Evolutionary conservation across 2,329 filamentous ascomycete genomes (phyloP), one percentile per base, ranked within the genome.

Genomic region (Aphanocladium album): DNA sequence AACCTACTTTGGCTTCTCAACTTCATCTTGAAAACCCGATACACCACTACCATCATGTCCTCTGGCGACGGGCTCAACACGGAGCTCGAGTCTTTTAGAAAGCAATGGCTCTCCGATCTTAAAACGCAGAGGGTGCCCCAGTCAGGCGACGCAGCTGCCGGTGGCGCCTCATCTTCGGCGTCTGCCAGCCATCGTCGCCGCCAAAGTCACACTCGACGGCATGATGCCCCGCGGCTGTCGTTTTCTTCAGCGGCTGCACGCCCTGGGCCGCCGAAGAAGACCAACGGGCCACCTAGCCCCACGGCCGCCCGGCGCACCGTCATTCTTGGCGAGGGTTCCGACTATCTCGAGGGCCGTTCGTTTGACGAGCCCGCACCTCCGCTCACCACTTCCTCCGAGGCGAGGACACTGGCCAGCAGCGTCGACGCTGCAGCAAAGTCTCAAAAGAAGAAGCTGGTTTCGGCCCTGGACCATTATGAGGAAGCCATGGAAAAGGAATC

Each of bases 381-480:
- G 14, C 27, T 35, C n/a, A 23, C 27, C n/a, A 25, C 5, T 49
- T 65, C 46, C 60, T 64, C 61, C 7, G 25, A 57, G 9, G 64
- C 63, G 4, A 60, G 64, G 23, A 62, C 67, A 6, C 30, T 66
- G 3, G 64, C 43, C 30, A 57, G 63, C 30, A 11, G 57, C 50
- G 43, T 25, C 57, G 59, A 17, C 60, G 59, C 57, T 49, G 57
- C 62, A 16, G 47, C 66, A 17, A 71, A 62, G 25, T 64, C 67
- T 12, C 11, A 57, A 30, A 68, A 73, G 12, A 72, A 66, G 60
- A 74, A 89, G 66, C 89, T 89, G 5, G 78, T 80, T 23, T 90
- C 93, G 12, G 95, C 95, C 0, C 76, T 99, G 17, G 95, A 98
- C 67, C 90, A 96, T 73, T 98, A 95, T 69, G 95, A 98, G 72